These are phyloP conservation scores for Alternaria ventricosa DNA, from an alignment of 2,329 filamentous ascomycete species.

Conservation along the genomic window DNA sequence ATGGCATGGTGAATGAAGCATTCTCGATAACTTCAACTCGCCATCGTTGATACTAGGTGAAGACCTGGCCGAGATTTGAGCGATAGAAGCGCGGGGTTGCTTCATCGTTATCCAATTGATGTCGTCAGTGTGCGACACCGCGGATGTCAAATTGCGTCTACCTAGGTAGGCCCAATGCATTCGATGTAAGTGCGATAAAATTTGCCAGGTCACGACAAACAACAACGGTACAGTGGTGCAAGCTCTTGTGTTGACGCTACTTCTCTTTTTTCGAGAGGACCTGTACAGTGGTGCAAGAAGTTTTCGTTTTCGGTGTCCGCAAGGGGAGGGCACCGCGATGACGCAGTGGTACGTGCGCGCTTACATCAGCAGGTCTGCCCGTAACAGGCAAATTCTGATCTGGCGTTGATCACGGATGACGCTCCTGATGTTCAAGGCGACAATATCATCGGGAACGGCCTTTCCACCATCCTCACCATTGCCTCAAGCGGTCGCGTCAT, in stretches of 20 bases:
- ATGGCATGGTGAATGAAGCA: neutral
- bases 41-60: neutral
- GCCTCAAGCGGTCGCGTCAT: too few relatives aligned
- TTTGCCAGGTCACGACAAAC: neutral
- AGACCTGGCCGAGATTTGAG: neutral
- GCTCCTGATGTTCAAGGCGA: constrained; percentile 7
- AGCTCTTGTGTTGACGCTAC: too few relatives aligned
- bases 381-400: neutral
- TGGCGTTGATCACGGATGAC: constrained; percentile 4
- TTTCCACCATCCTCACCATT: neutral
- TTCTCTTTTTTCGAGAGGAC: too few relatives aligned
- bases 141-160: neutral
- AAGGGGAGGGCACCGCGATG: neutral
- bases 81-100: neutral
- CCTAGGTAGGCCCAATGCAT: neutral
- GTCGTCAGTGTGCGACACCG: neutral
- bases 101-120: neutral
- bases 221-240: neutral
- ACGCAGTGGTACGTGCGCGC: neutral
- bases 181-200: neutral
- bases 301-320: neutral
- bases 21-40: neutral
- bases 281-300: neutral
- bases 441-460: neutral
- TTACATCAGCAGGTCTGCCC: neutral